These are phyloP conservation scores for Daldinia decipiens DNA, from an alignment of 495 filamentous ascomycete species.

Conservation along the genomic window DNA sequence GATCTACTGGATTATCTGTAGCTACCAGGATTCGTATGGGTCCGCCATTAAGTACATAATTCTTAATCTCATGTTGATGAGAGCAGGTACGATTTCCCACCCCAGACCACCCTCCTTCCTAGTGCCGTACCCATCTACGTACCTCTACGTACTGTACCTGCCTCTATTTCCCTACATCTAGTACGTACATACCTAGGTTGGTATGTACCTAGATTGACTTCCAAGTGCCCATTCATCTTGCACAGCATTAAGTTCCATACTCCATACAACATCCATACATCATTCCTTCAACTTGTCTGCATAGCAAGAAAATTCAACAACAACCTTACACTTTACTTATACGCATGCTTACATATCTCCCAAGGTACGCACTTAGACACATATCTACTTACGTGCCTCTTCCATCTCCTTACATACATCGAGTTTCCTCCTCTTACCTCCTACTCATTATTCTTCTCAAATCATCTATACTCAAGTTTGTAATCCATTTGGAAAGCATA, in stretches of 20 bases:
- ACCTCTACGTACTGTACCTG: background rate
- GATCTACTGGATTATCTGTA: slow-evolving; percentile 30
- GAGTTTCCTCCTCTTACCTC: background rate
- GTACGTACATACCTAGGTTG: no score
- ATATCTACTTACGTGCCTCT: slow-evolving; percentile 1
- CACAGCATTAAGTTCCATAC: background rate
- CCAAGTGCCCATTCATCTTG: background rate
- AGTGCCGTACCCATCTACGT: background rate
- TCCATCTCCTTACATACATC: background rate
- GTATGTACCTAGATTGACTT: background rate
- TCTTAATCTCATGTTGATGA: slow-evolving; percentile 42
- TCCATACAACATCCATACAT: slow-evolving; percentile 2
- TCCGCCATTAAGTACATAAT: slow-evolving; percentile 25
- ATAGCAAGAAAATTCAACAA: slow-evolving; percentile 2
- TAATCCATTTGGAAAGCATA: background rate
- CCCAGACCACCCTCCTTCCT: background rate
- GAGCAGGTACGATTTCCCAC: slow-evolving; percentile 20
- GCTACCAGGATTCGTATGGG: slow-evolving; percentile 24
- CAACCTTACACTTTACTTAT: background rate
- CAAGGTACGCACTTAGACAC: background rate
- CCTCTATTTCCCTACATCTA: no score
- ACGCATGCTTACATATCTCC: slow-evolving; percentile 4
- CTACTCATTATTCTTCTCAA: background rate
- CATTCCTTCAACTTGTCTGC: background rate
- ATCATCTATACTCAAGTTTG: slow-evolving; percentile 3